These are phyloP conservation scores for Mortierella sp. DNA, from an alignment of 371 early-diverging fungal genomes.

Conservation along the genomic window DNA sequence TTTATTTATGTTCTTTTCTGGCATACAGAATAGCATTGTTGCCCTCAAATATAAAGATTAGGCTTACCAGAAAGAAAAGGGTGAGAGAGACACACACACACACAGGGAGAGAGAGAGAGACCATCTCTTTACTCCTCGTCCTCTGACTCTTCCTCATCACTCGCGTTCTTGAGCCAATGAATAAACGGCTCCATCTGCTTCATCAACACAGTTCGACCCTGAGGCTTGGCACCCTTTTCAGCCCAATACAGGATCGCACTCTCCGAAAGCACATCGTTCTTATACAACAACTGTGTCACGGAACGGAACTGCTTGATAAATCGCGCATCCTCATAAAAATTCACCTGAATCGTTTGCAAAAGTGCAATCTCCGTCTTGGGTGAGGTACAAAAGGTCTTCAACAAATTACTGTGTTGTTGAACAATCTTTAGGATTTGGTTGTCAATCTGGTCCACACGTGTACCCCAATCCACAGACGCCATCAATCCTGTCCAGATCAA, in stretches of 20 bases:
- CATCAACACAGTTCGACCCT: slow-evolving; percentile 90
- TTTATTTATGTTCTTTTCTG: too few species aligned
- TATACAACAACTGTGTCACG: slow-evolving; percentile 85
- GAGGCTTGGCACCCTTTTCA: slow-evolving; percentile 89
- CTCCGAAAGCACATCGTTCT: slow-evolving; percentile 89
- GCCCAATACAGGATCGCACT: slow-evolving; percentile 93
- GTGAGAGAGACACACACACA: too few species aligned
- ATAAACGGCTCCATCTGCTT: slow-evolving; percentile 94
- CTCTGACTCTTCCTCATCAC: slow-evolving; percentile 82
- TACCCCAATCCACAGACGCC: slow-evolving; percentile 77
- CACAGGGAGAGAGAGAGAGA: too few species aligned
- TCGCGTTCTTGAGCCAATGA: slow-evolving; percentile 83
- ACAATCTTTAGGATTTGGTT: slow-evolving; percentile 74
- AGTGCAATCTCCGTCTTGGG: slow-evolving; percentile 89
- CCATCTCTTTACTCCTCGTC: slow-evolving; percentile 56
- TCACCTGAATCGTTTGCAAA: slow-evolving; percentile 82
- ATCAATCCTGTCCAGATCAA: slow-evolving; percentile 87
- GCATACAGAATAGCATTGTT: too few species aligned
- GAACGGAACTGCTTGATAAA: slow-evolving; percentile 87
- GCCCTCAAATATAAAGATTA: too few species aligned
- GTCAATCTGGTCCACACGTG: slow-evolving; percentile 87
- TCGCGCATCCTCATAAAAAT: slow-evolving; percentile 88
- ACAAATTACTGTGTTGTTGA: slow-evolving; percentile 60
- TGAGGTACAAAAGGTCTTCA: slow-evolving; percentile 78
- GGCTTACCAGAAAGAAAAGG: too few species aligned